Conservation (phyloP, 345 rosid species). For the Kandelia obovata region DNA sequence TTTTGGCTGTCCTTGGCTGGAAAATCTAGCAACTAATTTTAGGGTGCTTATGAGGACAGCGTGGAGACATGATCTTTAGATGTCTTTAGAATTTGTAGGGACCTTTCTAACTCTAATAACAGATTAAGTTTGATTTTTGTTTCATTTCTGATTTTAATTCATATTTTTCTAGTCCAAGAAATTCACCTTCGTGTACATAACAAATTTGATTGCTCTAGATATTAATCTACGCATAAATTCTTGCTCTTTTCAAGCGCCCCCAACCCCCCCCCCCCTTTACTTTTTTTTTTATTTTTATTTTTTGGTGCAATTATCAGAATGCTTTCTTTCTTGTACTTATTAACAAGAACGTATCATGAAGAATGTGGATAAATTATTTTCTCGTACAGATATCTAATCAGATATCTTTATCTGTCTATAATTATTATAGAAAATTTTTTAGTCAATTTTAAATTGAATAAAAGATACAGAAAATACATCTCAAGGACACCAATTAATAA, state of each 20-base stretch:
- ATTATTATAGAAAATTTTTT: no score
- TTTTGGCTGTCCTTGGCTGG: slow-evolving; percentile 44
- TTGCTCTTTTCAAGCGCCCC: background rate
- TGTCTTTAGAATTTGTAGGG: slow-evolving; percentile 42
- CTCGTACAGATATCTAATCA: no score
- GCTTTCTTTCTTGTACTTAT: slow-evolving; percentile 20
- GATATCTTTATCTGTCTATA: no score
- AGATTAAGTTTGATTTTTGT: slow-evolving; percentile 26
- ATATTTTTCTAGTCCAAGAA: slow-evolving; percentile 10
- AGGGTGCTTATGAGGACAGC: slow-evolving; percentile 26
- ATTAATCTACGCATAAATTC: slow-evolving; percentile 25
- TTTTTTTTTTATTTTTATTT: background rate
- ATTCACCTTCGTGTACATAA: slow-evolving; percentile 33
- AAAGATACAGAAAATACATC: no score
- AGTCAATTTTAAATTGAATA: no score
- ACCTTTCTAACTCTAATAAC: slow-evolving; percentile 45
- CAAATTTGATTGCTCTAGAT: slow-evolving; percentile 41
- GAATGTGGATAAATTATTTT: no score
- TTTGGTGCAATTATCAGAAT: background rate
- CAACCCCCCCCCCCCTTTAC: no score
- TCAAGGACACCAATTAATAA: no score
- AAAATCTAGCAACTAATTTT: slow-evolving; percentile 37
- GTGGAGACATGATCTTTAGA: slow-evolving; percentile 27
- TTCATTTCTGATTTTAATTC: slow-evolving; percentile 4
- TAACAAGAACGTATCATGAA: slow-evolving; percentile 7